Evolutionary conservation across 2,329 filamentous ascomycete genomes (phyloP).

Genomic region (Verticillium alfalfae): DNA sequence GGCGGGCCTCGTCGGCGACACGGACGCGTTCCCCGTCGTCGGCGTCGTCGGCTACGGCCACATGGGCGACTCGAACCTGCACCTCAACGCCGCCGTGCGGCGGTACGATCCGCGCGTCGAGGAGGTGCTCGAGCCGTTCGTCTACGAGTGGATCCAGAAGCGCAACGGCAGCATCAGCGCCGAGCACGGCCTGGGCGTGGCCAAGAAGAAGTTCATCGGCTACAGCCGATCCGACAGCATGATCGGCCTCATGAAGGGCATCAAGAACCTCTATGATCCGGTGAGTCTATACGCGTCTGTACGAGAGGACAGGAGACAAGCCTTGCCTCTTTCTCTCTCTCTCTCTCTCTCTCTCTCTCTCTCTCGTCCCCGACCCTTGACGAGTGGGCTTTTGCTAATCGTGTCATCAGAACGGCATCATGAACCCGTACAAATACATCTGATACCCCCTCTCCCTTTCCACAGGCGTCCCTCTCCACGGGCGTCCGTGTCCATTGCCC

Average conservation of each 20-base stretch:
- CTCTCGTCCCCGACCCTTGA: no score
- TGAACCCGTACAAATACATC: constrained; percentile 99
- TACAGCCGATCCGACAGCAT: constrained; percentile 88
- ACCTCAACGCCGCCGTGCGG: constrained; percentile 82
- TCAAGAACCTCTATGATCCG: constrained; percentile 92
- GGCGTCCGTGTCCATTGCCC: no score
- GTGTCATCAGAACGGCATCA: constrained; percentile 75
- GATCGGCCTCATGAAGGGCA: constrained; percentile 86
- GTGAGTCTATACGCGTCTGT: constrained; percentile 47
- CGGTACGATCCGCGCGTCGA: constrained; percentile 85
- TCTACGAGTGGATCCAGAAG: constrained; percentile 94
- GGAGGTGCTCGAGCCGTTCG: constrained; percentile 82
- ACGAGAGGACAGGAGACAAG: no score
- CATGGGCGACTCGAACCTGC: constrained; percentile 95
- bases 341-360: no score
- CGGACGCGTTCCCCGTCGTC: constrained; percentile 71
- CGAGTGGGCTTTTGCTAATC: not conserved
- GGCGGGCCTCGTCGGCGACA: constrained; percentile 72
- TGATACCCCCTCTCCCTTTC: constrained; percentile 22
- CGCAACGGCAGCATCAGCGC: constrained; percentile 91
- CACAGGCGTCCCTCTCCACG: no score
- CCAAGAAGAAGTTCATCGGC: constrained; percentile 92
- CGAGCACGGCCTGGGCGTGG: constrained; percentile 88
- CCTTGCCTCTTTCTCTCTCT: no score
- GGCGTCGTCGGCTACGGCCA: constrained; percentile 95